Percentiles rank a stretch among this genome's conserved stretches.
Conservation (phyloP, 2,329 filamentous ascomycete species). For the Fusarium chuoi region DNA sequence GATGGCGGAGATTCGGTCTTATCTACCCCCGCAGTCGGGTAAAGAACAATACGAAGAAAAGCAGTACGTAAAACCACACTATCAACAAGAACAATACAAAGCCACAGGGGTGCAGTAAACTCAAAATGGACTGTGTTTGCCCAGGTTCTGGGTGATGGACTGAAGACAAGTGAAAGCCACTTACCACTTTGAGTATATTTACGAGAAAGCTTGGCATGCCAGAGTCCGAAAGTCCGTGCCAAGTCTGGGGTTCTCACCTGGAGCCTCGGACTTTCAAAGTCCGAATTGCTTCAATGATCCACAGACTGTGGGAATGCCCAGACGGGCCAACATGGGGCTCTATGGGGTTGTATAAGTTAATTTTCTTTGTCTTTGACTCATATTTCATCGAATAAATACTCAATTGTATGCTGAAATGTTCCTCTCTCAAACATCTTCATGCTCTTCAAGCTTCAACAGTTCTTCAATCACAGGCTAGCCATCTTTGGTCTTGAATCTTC, state of each 20-base stretch:
- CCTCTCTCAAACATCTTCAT: background rate
- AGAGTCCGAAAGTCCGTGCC: conserved; percentile 18
- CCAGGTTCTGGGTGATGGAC: conserved; percentile 2
- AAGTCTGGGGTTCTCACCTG: background rate
- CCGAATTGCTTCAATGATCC: conserved; percentile 40
- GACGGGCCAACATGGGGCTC: conserved; percentile 1
- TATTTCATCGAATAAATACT: background rate
- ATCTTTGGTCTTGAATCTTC: background rate
- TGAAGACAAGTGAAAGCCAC: background rate
- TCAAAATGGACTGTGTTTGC: conserved; percentile 9
- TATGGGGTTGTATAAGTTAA: background rate
- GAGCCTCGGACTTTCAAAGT: conserved; percentile 30
- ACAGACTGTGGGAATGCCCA: conserved; percentile 11
- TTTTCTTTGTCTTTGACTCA: conserved; percentile 19
- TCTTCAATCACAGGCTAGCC: background rate
- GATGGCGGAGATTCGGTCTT: conserved; percentile 25
- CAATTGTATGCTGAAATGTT: background rate
- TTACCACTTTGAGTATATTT: conserved; percentile 6
- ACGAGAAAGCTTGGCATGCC: conserved; percentile 14
- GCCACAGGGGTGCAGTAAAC: conserved; percentile 1
- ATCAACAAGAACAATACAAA: conserved; percentile 20
- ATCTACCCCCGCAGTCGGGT: conserved; percentile 8
- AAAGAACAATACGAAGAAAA: background rate
- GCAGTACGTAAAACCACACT: conserved; percentile 9
- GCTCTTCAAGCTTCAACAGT: background rate